phyloP scores from a whole-genome alignment of 176 grass and related monocot species.

The Oryza rufipogon region DNA sequence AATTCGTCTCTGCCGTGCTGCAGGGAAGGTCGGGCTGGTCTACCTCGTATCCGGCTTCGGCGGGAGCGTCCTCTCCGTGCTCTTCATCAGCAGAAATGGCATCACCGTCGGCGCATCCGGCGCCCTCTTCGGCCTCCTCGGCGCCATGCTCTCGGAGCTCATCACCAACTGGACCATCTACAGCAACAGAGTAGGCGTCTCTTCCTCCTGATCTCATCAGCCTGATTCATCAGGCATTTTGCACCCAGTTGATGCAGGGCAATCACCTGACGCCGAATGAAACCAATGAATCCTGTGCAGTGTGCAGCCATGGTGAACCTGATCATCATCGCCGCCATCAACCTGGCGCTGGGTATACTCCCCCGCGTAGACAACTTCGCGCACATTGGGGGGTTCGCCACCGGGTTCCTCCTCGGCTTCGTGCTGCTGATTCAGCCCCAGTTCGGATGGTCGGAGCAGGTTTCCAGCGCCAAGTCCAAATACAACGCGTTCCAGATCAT shows the following conservation, averaged over 20 bases:
- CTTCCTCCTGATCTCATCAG: neutral
- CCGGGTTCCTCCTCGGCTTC: slow-evolving; percentile 77
- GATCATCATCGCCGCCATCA: slow-evolving; percentile 71
- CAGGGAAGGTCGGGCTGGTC: slow-evolving; percentile 71
- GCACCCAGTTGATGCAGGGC: neutral
- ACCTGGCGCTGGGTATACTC: slow-evolving; percentile 78
- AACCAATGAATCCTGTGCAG: slow-evolving; percentile 23
- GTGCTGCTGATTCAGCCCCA: slow-evolving; percentile 75
- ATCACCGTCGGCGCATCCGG: slow-evolving; percentile 85
- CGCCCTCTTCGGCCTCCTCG: slow-evolving; percentile 88
- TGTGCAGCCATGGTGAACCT: slow-evolving; percentile 65
- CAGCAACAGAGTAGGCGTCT: slow-evolving; percentile 59
- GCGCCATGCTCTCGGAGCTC: slow-evolving; percentile 83
- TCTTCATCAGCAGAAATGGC: slow-evolving; percentile 73
- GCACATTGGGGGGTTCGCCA: slow-evolving; percentile 74
- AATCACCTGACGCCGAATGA: neutral
- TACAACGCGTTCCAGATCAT: slow-evolving; percentile 69
- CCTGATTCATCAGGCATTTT: neutral
- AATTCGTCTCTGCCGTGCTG: slow-evolving; percentile 9
- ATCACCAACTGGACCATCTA: slow-evolving; percentile 89
- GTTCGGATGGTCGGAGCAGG: slow-evolving; percentile 62
- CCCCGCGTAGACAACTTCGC: slow-evolving; percentile 88
- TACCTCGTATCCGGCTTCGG: slow-evolving; percentile 88
- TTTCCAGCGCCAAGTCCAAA: slow-evolving; percentile 43
- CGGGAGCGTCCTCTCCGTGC: slow-evolving; percentile 75